A percentile compares a stretch with the other conserved stretches of the same genome.
Evolutionary conservation across 2,329 filamentous ascomycete species (phyloP).

Genomic region (Cytospora chrysosperma): DNA sequence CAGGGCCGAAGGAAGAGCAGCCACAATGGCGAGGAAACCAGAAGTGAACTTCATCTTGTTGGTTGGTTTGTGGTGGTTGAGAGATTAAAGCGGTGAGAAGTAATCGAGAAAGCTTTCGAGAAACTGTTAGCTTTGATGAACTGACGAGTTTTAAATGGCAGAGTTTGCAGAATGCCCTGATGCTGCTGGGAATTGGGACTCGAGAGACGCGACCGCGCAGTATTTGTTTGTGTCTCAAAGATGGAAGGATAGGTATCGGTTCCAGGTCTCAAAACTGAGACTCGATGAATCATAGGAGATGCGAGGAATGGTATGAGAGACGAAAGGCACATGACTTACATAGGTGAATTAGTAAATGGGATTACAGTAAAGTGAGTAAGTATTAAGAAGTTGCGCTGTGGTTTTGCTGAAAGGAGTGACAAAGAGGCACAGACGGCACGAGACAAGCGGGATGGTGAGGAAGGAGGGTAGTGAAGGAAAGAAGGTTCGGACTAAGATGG

Average conservation of each 20-base stretch:
- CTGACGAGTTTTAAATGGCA: neutral
- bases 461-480: neutral
- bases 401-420: slow-evolving; percentile 17
- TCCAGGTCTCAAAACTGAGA: neutral
- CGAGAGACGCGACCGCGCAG: slow-evolving; percentile 2
- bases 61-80: slow-evolving; percentile 19
- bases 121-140: neutral
- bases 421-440: slow-evolving; percentile 11
- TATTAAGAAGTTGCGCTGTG: neutral
- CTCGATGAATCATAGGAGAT: slow-evolving; percentile 1
- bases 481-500: neutral
- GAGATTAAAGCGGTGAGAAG: slow-evolving; percentile 8
- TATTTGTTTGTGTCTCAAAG: slow-evolving; percentile 1
- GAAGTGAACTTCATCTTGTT: slow-evolving; percentile 45
- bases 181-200: slow-evolving; percentile 1
- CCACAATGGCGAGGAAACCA: slow-evolving; percentile 37
- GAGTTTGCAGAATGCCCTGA: neutral
- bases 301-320: slow-evolving; percentile 5
- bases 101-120: neutral
- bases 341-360: neutral
- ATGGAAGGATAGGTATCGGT: neutral
- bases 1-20: slow-evolving; percentile 33
- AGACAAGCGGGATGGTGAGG: neutral
- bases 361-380: slow-evolving; percentile 7
- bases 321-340: slow-evolving; percentile 11